Conservation (phyloP, 2,329 filamentous ascomycete genomes). For the Acephala macrosclerotiorum region DNA sequence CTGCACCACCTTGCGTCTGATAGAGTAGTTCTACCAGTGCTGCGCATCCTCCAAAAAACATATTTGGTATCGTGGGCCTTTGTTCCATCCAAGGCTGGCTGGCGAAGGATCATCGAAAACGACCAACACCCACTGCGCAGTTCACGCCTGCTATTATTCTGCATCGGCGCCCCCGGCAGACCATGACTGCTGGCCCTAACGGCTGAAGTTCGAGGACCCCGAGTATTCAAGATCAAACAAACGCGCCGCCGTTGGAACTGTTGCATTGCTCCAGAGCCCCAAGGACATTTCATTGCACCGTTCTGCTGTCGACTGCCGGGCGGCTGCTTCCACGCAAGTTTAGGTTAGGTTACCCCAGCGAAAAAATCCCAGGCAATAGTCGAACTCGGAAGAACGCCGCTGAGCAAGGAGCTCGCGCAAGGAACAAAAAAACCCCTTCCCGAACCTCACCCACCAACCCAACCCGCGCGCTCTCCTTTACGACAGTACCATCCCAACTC, state of each 20-base stretch:
- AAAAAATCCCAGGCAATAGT: not conserved
- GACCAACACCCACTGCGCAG: constrained; percentile 2
- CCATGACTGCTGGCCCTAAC: not conserved
- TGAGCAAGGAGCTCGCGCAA: constrained; percentile 8
- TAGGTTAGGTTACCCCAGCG: not conserved
- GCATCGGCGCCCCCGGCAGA: not conserved
- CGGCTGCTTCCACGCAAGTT: not conserved
- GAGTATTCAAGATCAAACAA: not conserved
- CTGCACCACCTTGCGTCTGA: not conserved
- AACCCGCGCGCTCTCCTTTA: not conserved
- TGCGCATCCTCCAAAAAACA: not conserved
- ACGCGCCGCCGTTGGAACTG: not conserved
- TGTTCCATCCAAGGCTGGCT: not conserved
- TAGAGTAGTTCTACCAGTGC: constrained; percentile 5
- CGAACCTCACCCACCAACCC: constrained; percentile 5
- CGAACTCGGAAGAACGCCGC: not conserved
- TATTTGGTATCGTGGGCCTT: not conserved
- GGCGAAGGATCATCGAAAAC: constrained; percentile 6
- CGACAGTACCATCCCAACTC: too few species aligned
- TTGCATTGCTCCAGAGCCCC: too few species aligned
- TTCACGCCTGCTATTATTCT: not conserved
- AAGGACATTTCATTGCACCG: not conserved
- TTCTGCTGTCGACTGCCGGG: constrained; percentile 1
- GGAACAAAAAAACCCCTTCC: not conserved
- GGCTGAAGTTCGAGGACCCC: not conserved